Evolutionary conservation across 305 asterid genomes (phyloP).

Genomic region (Ajuga reptans): DNA sequence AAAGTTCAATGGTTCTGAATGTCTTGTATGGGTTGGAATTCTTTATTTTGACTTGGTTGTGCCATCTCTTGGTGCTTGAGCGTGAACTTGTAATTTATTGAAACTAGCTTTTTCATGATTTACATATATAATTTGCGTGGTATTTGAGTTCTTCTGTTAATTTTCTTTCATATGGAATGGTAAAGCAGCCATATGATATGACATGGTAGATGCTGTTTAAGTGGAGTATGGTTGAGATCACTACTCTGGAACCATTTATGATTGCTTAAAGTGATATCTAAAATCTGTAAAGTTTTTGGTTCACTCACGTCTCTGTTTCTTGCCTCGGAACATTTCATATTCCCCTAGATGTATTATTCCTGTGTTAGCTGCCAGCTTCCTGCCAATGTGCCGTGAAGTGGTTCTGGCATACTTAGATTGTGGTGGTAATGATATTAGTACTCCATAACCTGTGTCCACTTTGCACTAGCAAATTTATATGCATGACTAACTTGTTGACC

Average conservation of each 20-base stretch:
- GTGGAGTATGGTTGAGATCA: not conserved
- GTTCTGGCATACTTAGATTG: not conserved
- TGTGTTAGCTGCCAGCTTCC: not conserved
- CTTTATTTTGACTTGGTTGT: not conserved
- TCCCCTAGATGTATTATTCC: not conserved
- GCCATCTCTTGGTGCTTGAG: not conserved
- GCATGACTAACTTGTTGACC: slow-evolving; percentile 32
- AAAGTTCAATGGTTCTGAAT: not conserved
- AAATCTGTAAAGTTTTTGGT: not conserved
- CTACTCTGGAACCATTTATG: too few relatives aligned
- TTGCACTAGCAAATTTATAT: not conserved
- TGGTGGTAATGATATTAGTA: not conserved
- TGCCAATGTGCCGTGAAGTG: slow-evolving; percentile 9
- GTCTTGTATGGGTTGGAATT: not conserved
- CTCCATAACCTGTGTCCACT: not conserved
- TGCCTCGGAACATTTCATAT: not conserved
- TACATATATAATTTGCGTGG: not conserved
- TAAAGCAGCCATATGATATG: not conserved
- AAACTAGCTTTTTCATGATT: not conserved
- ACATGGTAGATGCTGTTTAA: not conserved
- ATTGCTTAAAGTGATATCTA: too few relatives aligned
- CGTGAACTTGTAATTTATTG: not conserved
- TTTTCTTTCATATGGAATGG: not conserved
- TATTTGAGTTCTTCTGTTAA: not conserved
- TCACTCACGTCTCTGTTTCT: not conserved